Conservation (phyloP, 805 yeast genomes). For the Teunomyces tritomae region DNA sequence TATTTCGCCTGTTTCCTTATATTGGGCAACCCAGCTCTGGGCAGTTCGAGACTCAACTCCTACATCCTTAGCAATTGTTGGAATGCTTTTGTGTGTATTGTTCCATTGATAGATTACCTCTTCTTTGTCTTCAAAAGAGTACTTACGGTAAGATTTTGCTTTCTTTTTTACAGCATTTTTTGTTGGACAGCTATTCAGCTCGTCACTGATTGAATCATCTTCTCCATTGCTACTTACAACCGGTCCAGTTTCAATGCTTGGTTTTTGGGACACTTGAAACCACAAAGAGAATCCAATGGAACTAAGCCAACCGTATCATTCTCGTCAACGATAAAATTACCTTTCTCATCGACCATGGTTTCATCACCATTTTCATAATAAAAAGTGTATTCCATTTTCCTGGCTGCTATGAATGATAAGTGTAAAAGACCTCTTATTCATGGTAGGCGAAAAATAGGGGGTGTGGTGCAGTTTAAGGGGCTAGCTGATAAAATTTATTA, state of each 20-base stretch:
- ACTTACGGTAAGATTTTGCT: neutral
- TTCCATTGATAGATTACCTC: neutral
- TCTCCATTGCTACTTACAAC: neutral
- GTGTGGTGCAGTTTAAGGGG: neutral
- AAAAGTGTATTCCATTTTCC: neutral
- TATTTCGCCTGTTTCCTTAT: neutral
- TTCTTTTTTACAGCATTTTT: neutral
- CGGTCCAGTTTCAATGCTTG: neutral
- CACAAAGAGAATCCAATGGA: neutral
- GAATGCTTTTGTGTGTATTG: neutral
- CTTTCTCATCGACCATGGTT: neutral
- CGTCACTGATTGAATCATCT: neutral
- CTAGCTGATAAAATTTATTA: neutral
- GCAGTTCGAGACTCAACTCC: neutral
- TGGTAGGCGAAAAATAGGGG: neutral
- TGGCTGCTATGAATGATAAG: neutral
- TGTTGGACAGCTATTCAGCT: neutral
- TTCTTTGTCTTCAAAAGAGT: neutral
- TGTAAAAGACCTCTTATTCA: neutral
- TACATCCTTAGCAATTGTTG: neutral
- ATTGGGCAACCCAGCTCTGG: neutral
- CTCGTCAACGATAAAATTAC: neutral
- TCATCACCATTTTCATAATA: neutral
- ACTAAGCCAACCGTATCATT: neutral
- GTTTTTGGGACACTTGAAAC: neutral